Evolutionary conservation across 495 filamentous ascomycete species (phyloP), one percentile per base, ranked within the genome.

Genomic region (Tricharina praecox): DNA sequence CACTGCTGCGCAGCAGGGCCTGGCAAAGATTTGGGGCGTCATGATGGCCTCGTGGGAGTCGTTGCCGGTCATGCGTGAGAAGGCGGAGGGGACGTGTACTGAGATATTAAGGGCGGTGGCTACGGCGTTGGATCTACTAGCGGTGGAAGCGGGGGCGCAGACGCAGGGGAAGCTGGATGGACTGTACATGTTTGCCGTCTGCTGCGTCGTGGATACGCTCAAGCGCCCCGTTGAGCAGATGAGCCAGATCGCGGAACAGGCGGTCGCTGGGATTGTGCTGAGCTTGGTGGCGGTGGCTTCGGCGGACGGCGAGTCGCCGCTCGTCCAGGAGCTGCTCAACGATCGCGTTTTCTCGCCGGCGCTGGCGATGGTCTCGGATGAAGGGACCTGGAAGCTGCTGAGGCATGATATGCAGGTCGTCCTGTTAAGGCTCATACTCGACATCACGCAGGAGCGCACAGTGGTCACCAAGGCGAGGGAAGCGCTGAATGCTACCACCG

Each of bases 31-130:
- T 24, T 61, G 58, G 58, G 45, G 38, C 20, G 44, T 44, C 16
- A n/a, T n/a, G n/a, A 28, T 61, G 24, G 32, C 41, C 28, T 36
- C 50, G 16, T 61, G 58, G 58, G 58, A 60, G 23, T 49, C 52
- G 3, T 23, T 61, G 25, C 58, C 53, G 19, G 48, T 48, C 10
- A 43, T 61, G 18, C 47, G 49, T 34, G 44, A 53, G 21, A 54
- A 41, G 18, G 30, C 49, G 15, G 38, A 24, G 25, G n/a, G n/a
- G 13, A 53, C 61, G 20, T 46, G 50, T 20, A 23, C n/a, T n/a
- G 49, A 44, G 33, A 40, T 60, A 13, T 39, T 61, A 15, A 47
- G 51, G 46, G 48, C 57, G 13, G 50, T 61, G 25, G 45, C 30
- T 23, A 48, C 33, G 11, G 33, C 26, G 11, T 39, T 48, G 26